A percentile compares a stretch with the other conserved stretches of the same genome.
phyloP scores from a whole-genome alignment of 2,329 filamentous ascomycete species.

The Graphilbum sp. region DNA sequence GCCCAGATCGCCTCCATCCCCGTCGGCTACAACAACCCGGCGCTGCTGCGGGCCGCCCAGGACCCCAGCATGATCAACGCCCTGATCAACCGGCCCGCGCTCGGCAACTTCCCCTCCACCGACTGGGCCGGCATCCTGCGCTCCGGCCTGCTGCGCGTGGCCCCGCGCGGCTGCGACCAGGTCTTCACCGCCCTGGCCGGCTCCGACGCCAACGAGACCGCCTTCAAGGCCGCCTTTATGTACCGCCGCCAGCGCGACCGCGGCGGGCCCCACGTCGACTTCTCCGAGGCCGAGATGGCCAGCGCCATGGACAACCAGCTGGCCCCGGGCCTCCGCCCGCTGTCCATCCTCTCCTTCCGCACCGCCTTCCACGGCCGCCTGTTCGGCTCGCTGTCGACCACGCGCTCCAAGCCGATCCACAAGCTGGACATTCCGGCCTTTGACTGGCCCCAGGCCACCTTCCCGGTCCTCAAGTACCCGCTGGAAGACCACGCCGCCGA shows the following conservation, averaged over 20 bases:
- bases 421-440: conserved; percentile 91
- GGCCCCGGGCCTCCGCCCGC: conserved; percentile 53
- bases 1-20: conserved; percentile 89
- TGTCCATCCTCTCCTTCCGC: conserved; percentile 82
- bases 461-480: conserved; percentile 75
- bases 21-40: conserved; percentile 81
- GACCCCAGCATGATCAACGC: conserved; percentile 65
- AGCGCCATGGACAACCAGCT: conserved; percentile 63
- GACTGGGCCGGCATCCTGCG: conserved; percentile 71
- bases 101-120: conserved; percentile 78
- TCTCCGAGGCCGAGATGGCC: conserved; percentile 58
- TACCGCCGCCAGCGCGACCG: conserved; percentile 70
- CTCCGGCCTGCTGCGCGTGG: conserved; percentile 64
- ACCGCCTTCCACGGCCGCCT: conserved; percentile 80
- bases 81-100: conserved; percentile 74
- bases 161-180: conserved; percentile 69
- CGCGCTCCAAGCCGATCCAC: conserved; percentile 84
- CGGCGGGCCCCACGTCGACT: conserved; percentile 60
- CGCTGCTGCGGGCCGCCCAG: conserved; percentile 51
- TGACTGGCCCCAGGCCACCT: conserved; percentile 84
- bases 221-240: conserved; percentile 94
- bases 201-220: conserved; percentile 85
- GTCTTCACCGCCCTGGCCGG: conserved; percentile 84
- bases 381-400: conserved; percentile 76
- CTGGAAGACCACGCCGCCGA: conserved; percentile 64